Evolutionary conservation across 1,284 basidiomycete genomes (phyloP).

Genomic region (Vanrija sp.): DNA sequence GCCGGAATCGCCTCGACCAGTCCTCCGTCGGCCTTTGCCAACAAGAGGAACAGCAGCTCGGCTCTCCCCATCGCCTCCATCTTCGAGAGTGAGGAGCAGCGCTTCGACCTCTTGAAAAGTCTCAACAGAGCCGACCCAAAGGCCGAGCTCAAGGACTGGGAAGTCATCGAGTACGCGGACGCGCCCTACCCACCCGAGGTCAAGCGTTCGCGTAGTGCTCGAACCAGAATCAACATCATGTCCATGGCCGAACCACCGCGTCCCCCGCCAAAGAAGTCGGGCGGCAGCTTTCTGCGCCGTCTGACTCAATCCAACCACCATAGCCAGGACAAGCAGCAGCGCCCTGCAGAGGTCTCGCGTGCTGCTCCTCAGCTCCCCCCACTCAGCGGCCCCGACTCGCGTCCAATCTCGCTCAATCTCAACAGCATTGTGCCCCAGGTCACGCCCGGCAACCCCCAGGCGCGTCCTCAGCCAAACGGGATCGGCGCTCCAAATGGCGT

Average conservation of each 20-base stretch:
- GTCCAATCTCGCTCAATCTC: too few relatives aligned
- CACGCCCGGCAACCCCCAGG: too few relatives aligned
- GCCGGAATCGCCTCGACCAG: neutral
- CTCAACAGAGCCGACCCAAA: neutral
- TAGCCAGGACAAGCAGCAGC: neutral
- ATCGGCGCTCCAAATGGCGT: too few relatives aligned
- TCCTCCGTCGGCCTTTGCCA: neutral
- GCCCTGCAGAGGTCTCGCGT: neutral
- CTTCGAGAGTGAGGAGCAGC: slow-evolving; percentile 11
- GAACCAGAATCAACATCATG: slow-evolving; percentile 1
- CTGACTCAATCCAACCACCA: slow-evolving; percentile 3
- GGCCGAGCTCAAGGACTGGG: slow-evolving; percentile 11
- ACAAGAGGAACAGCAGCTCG: neutral
- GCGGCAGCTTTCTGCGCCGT: slow-evolving; percentile 11
- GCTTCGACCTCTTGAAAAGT: slow-evolving; percentile 6
- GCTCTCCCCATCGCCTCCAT: neutral
- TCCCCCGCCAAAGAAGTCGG: slow-evolving; percentile 6
- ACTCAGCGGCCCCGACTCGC: neutral
- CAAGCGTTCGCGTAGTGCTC: neutral
- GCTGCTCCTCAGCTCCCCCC: slow-evolving; percentile 11
- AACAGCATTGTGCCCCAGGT: too few relatives aligned
- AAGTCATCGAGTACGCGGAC: slow-evolving; percentile 8
- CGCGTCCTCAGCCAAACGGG: too few relatives aligned
- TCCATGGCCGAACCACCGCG: slow-evolving; percentile 6
- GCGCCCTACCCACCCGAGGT: neutral